Evolutionary conservation across 2,329 filamentous ascomycete species (phyloP).

Genomic region (Alternaria alternata): DNA sequence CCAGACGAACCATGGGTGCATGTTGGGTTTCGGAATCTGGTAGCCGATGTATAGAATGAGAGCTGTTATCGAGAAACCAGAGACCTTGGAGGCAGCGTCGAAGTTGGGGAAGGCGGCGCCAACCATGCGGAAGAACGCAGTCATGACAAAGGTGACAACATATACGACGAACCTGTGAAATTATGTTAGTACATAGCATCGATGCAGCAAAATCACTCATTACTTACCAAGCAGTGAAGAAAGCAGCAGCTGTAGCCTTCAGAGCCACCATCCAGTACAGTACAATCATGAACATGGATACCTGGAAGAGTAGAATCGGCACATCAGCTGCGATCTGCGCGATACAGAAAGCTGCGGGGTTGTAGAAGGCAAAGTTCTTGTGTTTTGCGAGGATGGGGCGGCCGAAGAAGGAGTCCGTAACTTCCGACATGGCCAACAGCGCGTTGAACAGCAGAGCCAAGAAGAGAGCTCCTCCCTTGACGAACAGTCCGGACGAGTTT

Average conservation of each 20-base stretch:
- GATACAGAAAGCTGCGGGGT: conserved; percentile 77
- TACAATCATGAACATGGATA: conserved; percentile 65
- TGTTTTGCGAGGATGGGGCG: conserved; percentile 90
- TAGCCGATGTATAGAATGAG: conserved; percentile 72
- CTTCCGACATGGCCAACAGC: conserved; percentile 71
- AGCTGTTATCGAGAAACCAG: conserved; percentile 63
- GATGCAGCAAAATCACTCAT: conserved; percentile 65
- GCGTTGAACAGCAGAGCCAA: conserved; percentile 69
- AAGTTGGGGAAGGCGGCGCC: conserved; percentile 71
- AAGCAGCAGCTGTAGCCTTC: conserved; percentile 72
- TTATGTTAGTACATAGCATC: not conserved
- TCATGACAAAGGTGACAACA: conserved; percentile 68
- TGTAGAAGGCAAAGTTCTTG: conserved; percentile 83
- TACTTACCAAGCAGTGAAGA: conserved; percentile 83
- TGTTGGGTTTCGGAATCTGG: conserved; percentile 56
- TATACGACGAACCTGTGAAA: conserved; percentile 17
- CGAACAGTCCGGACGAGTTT: conserved; percentile 68
- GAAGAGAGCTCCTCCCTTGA: conserved; percentile 71
- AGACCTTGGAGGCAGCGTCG: conserved; percentile 65
- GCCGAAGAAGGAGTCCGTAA: conserved; percentile 64
- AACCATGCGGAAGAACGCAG: conserved; percentile 81
- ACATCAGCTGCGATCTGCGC: conserved; percentile 72
- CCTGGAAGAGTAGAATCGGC: conserved; percentile 65
- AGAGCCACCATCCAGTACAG: conserved; percentile 88
- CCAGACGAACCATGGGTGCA: conserved; percentile 63